Conservation (phyloP, 2,329 filamentous ascomycete genomes). For the Lachnellula cervina region DNA sequence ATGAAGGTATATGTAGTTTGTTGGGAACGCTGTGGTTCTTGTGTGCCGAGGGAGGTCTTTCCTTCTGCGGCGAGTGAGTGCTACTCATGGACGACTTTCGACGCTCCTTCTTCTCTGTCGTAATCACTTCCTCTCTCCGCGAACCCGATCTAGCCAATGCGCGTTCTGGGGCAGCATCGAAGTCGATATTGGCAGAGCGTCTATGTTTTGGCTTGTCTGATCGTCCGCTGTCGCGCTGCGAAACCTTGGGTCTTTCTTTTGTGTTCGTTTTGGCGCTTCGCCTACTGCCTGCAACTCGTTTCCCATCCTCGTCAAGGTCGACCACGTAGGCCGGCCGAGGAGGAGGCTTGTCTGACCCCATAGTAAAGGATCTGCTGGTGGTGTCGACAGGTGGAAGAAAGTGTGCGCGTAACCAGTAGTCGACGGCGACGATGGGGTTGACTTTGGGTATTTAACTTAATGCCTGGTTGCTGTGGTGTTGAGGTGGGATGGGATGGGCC, state of each 20-base stretch:
- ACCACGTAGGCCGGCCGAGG: slow-evolving; percentile 25
- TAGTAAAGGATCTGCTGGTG: slow-evolving; percentile 3
- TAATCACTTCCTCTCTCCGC: slow-evolving; percentile 12
- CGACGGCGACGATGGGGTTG: slow-evolving; percentile 8
- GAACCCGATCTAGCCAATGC: neutral
- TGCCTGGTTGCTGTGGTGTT: slow-evolving; percentile 2
- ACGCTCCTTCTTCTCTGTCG: slow-evolving; percentile 20
- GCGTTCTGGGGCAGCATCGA: slow-evolving; percentile 7
- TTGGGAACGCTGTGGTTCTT: slow-evolving; percentile 14
- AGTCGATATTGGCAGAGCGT: slow-evolving; percentile 2
- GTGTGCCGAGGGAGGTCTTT: slow-evolving; percentile 19
- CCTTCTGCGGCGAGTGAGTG: slow-evolving; percentile 20
- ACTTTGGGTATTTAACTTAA: neutral
- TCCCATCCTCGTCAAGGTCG: slow-evolving; percentile 25
- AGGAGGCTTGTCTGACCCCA: slow-evolving; percentile 13
- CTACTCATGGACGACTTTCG: slow-evolving; percentile 21
- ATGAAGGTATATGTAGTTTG: neutral
- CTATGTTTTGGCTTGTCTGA: slow-evolving; percentile 9
- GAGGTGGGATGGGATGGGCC: slow-evolving; percentile 1
- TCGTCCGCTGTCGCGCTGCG: slow-evolving; percentile 4
- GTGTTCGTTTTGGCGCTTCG: slow-evolving; percentile 19
- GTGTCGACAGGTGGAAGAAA: neutral
- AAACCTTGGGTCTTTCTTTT: slow-evolving; percentile 17
- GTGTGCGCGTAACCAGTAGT: slow-evolving; percentile 13
- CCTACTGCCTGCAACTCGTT: slow-evolving; percentile 18